Conservation (phyloP, 2,329 filamentous ascomycete genomes). For the Penicillium hesseltinei region DNA sequence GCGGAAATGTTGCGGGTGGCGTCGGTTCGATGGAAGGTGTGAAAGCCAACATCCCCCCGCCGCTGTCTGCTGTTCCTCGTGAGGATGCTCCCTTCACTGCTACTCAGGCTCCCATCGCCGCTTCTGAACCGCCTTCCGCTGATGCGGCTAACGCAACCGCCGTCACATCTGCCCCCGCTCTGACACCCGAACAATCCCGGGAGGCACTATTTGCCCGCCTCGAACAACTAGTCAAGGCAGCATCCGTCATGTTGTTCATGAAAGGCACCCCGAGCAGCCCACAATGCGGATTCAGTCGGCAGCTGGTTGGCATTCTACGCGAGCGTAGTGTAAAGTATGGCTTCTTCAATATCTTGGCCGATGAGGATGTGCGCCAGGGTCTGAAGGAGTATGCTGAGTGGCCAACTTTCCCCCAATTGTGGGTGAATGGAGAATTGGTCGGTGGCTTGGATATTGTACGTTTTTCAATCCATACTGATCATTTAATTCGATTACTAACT, state of each 20-base stretch:
- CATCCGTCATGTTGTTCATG: slow-evolving; percentile 98
- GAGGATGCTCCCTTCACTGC: slow-evolving; percentile 33
- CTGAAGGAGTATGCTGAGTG: slow-evolving; percentile 97
- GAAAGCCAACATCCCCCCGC: slow-evolving; percentile 40
- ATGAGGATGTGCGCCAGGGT: slow-evolving; percentile 94
- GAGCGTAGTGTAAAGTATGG: slow-evolving; percentile 93
- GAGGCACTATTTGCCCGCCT: slow-evolving; percentile 83
- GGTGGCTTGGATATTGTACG: slow-evolving; percentile 94
- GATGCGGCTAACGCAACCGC: slow-evolving; percentile 24
- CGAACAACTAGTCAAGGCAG: slow-evolving; percentile 83
- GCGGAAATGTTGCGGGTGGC: slow-evolving; percentile 29
- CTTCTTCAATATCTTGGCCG: slow-evolving; percentile 98
- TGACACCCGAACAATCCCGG: slow-evolving; percentile 60
- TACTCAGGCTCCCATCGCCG: slow-evolving; percentile 29
- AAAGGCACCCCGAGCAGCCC: slow-evolving; percentile 87
- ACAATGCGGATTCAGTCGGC: slow-evolving; percentile 89
- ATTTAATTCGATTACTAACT: slow-evolving; percentile 14
- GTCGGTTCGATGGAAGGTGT: slow-evolving; percentile 23
- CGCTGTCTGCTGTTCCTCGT: slow-evolving; percentile 41
- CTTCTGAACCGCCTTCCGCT: slow-evolving; percentile 21
- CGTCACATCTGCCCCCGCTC: slow-evolving; percentile 22
- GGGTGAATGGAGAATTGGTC: slow-evolving; percentile 84
- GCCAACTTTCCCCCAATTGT: slow-evolving; percentile 96
- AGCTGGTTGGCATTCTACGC: slow-evolving; percentile 80
- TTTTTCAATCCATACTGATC: slow-evolving; percentile 19